phyloP scores from a whole-genome alignment of 306 rosid genomes.

The Castanea mollissima region DNA sequence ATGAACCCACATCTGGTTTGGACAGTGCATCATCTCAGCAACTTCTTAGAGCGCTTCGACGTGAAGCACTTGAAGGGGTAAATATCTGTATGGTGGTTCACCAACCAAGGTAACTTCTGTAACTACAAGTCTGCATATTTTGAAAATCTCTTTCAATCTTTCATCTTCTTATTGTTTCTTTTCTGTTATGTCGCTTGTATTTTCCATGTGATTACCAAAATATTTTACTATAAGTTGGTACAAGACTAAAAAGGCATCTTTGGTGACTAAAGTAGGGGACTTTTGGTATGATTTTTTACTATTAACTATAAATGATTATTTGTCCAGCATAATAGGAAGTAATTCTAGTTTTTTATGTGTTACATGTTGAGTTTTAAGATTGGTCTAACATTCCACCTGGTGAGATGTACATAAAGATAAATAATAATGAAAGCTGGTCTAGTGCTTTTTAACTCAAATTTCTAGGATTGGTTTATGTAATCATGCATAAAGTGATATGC shows the following conservation, averaged over 20 bases:
- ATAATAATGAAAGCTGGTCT: background rate
- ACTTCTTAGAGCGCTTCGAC: conserved; percentile 88
- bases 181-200: background rate
- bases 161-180: background rate
- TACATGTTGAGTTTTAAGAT: background rate
- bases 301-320: background rate
- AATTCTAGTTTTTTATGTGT: background rate
- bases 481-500: background rate
- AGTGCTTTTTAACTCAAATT: background rate
- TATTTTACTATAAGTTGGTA: background rate
- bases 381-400: background rate
- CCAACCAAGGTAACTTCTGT: conserved; percentile 81
- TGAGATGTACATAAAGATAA: background rate
- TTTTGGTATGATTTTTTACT: background rate
- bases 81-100: conserved; percentile 97
- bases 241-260: background rate
- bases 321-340: background rate
- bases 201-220: background rate
- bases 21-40: conserved; percentile 96
- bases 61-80: conserved; percentile 98
- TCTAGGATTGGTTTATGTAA: background rate
- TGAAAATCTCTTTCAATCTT: conserved; percentile 1
- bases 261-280: background rate
- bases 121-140: conserved; percentile 12
- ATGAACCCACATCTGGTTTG: conserved; percentile 97